These are phyloP conservation scores for Mucor circinelloides DNA, from an alignment of 371 early-diverging fungal species.

Conservation along the genomic window DNA sequence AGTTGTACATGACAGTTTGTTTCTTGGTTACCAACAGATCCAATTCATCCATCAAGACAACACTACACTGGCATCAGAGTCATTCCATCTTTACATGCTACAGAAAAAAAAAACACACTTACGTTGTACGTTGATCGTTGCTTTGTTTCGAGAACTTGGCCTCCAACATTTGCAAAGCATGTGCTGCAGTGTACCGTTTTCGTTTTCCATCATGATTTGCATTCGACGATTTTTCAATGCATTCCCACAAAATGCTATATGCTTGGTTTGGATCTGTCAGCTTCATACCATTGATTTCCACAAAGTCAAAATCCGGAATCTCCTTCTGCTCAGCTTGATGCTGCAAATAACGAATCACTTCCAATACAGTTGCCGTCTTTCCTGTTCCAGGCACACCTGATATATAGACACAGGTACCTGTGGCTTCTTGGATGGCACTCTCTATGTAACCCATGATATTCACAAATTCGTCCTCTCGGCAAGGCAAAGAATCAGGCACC, in stretches of 20 bases:
- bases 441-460: constrained; percentile 74
- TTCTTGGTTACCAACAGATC: constrained; percentile 93
- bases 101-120: constrained; percentile 17
- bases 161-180: constrained; percentile 79
- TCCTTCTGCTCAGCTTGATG: constrained; percentile 68
- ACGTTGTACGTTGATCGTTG: constrained; percentile 45
- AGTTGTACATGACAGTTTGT: constrained; percentile 96
- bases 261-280: constrained; percentile 90
- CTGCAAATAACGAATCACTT: constrained; percentile 80
- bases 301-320: constrained; percentile 77
- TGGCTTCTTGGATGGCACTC: constrained; percentile 74
- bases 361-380: constrained; percentile 95
- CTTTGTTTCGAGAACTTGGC: constrained; percentile 62
- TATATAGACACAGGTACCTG: constrained; percentile 88
- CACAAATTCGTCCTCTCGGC: constrained; percentile 89
- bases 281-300: constrained; percentile 97
- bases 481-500: constrained; percentile 88
- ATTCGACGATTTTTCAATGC: constrained; percentile 41
- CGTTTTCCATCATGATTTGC: constrained; percentile 18
- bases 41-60: constrained; percentile 97
- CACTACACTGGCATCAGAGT: too few species aligned
- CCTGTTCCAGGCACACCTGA: constrained; percentile 99
- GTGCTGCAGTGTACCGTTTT: constrained; percentile 68
- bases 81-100: too few species aligned
- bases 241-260: constrained; percentile 84